Percentiles rank a stretch among this genome's conserved stretches.
These are phyloP conservation scores for Phytophthora pistaciae DNA, from an alignment of 352 stramenopile species.

Conservation along the genomic window DNA sequence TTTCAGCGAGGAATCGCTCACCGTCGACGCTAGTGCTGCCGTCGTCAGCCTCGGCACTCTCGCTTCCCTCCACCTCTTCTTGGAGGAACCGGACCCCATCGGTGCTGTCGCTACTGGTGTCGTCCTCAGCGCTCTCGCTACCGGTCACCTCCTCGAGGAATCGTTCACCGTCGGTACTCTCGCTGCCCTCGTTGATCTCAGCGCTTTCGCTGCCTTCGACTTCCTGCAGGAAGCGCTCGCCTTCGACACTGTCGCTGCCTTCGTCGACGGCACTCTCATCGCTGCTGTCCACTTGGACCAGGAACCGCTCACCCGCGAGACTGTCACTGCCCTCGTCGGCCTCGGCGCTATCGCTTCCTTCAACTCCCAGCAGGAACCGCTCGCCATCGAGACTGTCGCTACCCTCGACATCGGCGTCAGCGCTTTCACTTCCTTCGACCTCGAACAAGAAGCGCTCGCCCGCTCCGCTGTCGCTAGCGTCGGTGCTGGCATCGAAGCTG, in stretches of 20 bases:
- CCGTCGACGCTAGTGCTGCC: neutral
- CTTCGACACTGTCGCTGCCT: neutral
- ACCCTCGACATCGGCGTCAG: constrained; percentile 2
- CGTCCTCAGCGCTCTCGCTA: constrained; percentile 4
- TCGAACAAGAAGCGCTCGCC: constrained; percentile 6
- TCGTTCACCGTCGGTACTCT: constrained; percentile 4
- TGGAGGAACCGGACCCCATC: constrained; percentile 3
- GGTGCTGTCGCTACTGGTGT: constrained; percentile 4
- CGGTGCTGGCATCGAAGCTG: constrained; percentile 19
- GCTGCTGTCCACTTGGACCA: constrained; percentile 5
- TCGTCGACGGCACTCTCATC: neutral
- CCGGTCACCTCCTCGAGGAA: constrained; percentile 9
- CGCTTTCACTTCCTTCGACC: constrained; percentile 1
- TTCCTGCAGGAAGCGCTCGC: constrained; percentile 15
- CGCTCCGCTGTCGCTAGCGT: no score
- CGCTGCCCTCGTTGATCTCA: neutral
- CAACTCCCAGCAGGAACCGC: constrained; percentile 3
- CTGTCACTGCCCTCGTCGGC: constrained; percentile 3
- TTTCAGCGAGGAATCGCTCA: constrained; percentile 2
- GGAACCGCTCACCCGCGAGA: constrained; percentile 1
- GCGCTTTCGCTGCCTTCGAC: constrained; percentile 11
- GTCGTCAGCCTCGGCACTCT: neutral
- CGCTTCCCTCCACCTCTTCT: constrained; percentile 5
- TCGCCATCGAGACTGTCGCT: neutral
- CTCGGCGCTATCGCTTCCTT: constrained; percentile 8